phyloP scores from a whole-genome alignment of 352 stramenopile species.

The Phytopythium kandeliae region DNA sequence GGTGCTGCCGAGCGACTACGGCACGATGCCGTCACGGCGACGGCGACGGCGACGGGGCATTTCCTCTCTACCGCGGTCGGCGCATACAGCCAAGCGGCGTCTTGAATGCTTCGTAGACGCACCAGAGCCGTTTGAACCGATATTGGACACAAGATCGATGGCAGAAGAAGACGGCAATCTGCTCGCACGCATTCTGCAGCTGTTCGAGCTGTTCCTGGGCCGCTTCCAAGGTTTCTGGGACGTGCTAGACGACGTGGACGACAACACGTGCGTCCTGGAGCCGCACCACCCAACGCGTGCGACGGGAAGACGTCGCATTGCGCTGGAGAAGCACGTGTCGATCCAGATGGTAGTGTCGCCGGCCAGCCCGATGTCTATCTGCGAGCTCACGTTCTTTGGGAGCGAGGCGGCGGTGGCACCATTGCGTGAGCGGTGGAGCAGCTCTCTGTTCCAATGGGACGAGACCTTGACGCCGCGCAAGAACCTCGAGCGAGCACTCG shows the following conservation, averaged over 20 bases:
- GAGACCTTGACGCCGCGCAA: slow-evolving; percentile 33
- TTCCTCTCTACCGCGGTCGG: too few relatives aligned
- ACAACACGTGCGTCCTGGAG: slow-evolving; percentile 69
- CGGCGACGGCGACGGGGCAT: background rate
- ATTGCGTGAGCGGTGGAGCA: slow-evolving; percentile 55
- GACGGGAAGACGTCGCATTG: slow-evolving; percentile 54
- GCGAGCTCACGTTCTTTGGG: slow-evolving; percentile 73
- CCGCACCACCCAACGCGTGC: slow-evolving; percentile 58
- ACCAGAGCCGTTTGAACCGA: slow-evolving; percentile 39
- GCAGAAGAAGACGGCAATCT: background rate
- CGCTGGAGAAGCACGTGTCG: slow-evolving; percentile 59
- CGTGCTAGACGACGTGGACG: slow-evolving; percentile 68
- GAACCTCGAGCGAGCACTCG: slow-evolving; percentile 64
- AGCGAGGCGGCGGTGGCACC: slow-evolving; percentile 45
- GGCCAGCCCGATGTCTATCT: slow-evolving; percentile 28
- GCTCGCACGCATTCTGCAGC: slow-evolving; percentile 25
- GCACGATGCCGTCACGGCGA: background rate
- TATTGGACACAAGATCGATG: background rate
- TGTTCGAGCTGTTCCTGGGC: slow-evolving; percentile 53
- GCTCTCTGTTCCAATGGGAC: slow-evolving; percentile 54
- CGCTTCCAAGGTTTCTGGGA: slow-evolving; percentile 80
- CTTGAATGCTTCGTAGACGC: slow-evolving; percentile 45
- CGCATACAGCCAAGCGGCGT: slow-evolving; percentile 6
- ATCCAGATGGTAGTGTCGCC: slow-evolving; percentile 70
- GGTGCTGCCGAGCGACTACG: slow-evolving; percentile 35